phyloP scores from a whole-genome alignment of 768 basidiomycete species.

The Pulveroboletus ravenelii region DNA sequence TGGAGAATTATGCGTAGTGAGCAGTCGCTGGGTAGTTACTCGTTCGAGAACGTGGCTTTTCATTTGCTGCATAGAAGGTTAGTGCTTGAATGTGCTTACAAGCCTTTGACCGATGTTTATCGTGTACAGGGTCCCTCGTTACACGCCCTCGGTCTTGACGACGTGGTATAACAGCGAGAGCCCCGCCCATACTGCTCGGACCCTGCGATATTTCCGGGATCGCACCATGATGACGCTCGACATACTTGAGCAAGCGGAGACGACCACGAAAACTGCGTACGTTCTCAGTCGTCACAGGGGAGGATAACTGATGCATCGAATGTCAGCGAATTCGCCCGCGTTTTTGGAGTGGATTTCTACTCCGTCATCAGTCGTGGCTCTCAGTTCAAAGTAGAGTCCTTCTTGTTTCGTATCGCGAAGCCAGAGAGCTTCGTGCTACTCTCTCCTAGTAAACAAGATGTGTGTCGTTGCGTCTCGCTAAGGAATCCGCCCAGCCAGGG shows the following conservation, averaged over 20 bases:
- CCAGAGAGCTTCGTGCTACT: constrained; percentile 89
- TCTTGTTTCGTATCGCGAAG: constrained; percentile 96
- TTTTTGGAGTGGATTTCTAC: constrained; percentile 96
- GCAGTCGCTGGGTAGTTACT: constrained; percentile 69
- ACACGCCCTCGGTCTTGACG: constrained; percentile 56
- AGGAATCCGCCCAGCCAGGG: background rate
- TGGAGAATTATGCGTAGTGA: constrained; percentile 93
- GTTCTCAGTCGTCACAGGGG: background rate
- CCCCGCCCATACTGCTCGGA: constrained; percentile 48
- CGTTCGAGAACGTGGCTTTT: constrained; percentile 87
- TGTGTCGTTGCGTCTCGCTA: constrained; percentile 31
- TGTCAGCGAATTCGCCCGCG: constrained; percentile 91
- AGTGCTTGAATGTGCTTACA: constrained; percentile 9
- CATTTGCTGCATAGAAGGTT: constrained; percentile 75
- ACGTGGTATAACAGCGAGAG: constrained; percentile 61
- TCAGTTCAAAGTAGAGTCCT: constrained; percentile 98
- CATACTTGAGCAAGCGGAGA: constrained; percentile 75
- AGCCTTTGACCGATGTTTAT: background rate
- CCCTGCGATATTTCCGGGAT: constrained; percentile 60
- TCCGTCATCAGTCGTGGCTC: constrained; percentile 93
- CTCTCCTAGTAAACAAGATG: constrained; percentile 85
- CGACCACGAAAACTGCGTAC: constrained; percentile 87
- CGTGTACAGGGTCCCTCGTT: constrained; percentile 65
- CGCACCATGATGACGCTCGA: constrained; percentile 70
- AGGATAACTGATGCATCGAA: background rate